These are phyloP conservation scores for Pythium sukuiense DNA, from an alignment of 352 stramenopile species.

Conservation along the genomic window DNA sequence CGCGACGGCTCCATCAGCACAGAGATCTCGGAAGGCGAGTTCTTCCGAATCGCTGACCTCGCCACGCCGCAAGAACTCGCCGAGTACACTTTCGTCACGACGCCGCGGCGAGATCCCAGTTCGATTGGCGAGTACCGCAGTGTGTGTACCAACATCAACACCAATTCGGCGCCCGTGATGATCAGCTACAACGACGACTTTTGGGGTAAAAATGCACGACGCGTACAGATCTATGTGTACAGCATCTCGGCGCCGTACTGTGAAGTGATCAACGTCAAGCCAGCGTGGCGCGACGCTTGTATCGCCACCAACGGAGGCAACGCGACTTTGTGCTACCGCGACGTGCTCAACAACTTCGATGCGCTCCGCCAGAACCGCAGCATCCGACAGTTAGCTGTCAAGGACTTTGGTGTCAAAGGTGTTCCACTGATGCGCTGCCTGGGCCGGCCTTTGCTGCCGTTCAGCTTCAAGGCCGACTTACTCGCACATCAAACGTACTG, in stretches of 20 bases:
- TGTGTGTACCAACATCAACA: no score
- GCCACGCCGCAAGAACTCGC: conserved; percentile 31
- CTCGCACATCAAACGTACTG: conserved; percentile 56
- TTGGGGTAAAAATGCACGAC: conserved; percentile 31
- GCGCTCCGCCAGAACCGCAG: conserved; percentile 29
- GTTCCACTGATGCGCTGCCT: conserved; percentile 53
- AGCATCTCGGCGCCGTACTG: conserved; percentile 39
- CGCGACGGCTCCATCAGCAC: conserved; percentile 25
- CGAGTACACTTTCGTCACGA: conserved; percentile 27
- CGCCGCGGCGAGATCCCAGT: conserved; percentile 14
- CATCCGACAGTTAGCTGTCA: conserved; percentile 35
- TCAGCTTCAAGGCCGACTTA: conserved; percentile 62
- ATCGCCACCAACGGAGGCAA: conserved; percentile 32
- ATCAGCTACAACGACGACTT: conserved; percentile 35
- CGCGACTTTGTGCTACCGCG: conserved; percentile 38
- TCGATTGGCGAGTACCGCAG: conserved; percentile 31
- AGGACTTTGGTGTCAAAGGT: conserved; percentile 42
- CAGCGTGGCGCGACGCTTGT: conserved; percentile 29
- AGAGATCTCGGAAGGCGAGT: conserved; percentile 15
- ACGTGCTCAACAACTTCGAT: conserved; percentile 54
- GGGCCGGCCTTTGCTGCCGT: conserved; percentile 36
- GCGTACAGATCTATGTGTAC: conserved; percentile 30
- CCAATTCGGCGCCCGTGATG: conserved; percentile 28
- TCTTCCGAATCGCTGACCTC: conserved; percentile 5
- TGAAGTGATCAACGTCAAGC: conserved; percentile 20